phyloP scores from a whole-genome alignment of 441 rosid genomes.

The Rhodomyrtus psidioides region DNA sequence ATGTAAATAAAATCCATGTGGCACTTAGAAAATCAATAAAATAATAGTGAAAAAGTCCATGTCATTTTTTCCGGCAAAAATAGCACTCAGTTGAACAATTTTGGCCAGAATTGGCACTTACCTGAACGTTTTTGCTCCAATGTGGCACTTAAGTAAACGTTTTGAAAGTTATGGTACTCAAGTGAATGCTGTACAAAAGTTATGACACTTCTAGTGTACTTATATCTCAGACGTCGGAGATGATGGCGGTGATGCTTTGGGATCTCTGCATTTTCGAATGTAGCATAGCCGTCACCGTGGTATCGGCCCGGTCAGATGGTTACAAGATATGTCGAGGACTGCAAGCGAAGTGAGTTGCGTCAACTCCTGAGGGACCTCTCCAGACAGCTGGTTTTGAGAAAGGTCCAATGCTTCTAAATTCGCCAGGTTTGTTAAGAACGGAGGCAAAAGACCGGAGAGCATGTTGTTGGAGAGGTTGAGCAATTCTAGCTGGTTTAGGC shows the following conservation, averaged over 20 bases:
- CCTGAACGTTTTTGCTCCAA: no score
- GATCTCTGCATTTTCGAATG: background rate
- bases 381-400: slow-evolving; percentile 21
- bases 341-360: slow-evolving; percentile 3
- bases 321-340: slow-evolving; percentile 5
- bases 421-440: slow-evolving; percentile 6
- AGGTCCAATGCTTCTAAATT: slow-evolving; percentile 23
- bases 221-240: background rate
- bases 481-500: background rate
- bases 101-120: no score
- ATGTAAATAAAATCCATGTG: no score
- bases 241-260: background rate
- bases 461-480: background rate
- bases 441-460: background rate
- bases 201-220: no score
- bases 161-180: no score
- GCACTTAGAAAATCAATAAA: no score
- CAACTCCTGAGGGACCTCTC: slow-evolving; percentile 26
- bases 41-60: no score
- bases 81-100: no score
- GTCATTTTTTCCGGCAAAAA: no score
- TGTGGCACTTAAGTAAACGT: no score
- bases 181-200: no score
- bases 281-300: background rate
- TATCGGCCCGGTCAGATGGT: background rate